Base-by-base conservation (phyloP, 768 basidiomycete species). In the Mrakia hoshinonis region DNA sequence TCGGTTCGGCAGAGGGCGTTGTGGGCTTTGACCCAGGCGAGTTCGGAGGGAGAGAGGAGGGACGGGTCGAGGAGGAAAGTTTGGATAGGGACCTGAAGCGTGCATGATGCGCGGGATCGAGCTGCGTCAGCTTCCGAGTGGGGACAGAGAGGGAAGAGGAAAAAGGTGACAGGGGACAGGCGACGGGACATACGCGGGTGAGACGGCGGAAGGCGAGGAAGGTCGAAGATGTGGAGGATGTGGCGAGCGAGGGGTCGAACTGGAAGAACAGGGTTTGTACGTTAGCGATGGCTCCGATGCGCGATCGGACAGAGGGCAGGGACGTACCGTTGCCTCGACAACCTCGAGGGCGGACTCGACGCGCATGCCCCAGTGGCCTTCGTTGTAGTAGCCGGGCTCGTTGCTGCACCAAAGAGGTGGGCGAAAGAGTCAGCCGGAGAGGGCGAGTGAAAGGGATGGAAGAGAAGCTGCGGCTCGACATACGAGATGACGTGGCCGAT, bases 271-370 rank as follows among this genome's bases (percentile, higher is more conserved):
- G 34, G 18, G 20, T 34, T n/a, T 18, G 13, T 13, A 36, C 31
- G 24, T 34, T 22, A 36, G 26, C 60, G 34, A 9, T 5, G 22
- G 48, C n/a, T n/a, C 54, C 38, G n/a, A n/a, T 10, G 46, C 75
- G 72, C 69, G 65, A 77, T 74, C 31, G 49, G 24, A 43, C 29
- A 20, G 54, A 29, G 69, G 13, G 20, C 34, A 77, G 13, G 24
- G 81, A 75, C 78, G 84, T 82, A 81, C 84, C 81, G 85, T 76
- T 81, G 85, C 85, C 63, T 84, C 85, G 73, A 85, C 84, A 51
- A 96, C 91, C 47, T 84, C 81, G 36, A 94, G 22, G 15, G 91
- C 89, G 61, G 89, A 91, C 80, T 99, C 96, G 61, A 93, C 91
- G 6, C 96, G 86, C 79, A 99, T 87, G 5, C 96, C 96, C 84